phyloP scores from a whole-genome alignment of 768 basidiomycete species.

The Collybia sp. region DNA sequence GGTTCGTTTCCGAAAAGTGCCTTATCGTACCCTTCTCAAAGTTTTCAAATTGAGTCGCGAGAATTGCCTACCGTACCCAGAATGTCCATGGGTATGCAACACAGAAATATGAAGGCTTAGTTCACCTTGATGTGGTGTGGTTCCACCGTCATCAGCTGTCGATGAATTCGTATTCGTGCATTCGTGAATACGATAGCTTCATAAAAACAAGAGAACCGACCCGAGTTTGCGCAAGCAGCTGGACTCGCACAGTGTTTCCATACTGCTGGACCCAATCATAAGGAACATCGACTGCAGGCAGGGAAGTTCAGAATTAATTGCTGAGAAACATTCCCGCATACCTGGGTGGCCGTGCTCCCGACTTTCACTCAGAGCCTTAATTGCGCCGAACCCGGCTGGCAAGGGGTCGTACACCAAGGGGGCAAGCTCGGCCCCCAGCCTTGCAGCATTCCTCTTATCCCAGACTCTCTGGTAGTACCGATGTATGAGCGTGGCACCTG shows the following conservation, averaged over 20 bases:
- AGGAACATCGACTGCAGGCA: constrained; percentile 23
- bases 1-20: constrained; percentile 3
- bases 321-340: not conserved
- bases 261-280: constrained; percentile 14
- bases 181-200: not conserved
- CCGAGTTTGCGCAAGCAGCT: constrained; percentile 31
- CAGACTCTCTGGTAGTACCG: not conserved
- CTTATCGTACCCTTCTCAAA: constrained; percentile 24
- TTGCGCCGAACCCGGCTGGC: not conserved
- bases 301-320: not conserved
- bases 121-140: constrained; percentile 32
- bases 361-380: not conserved
- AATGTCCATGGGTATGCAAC: not conserved
- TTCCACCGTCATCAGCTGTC: constrained; percentile 40
- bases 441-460: not conserved
- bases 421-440: not conserved
- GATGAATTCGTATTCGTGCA: not conserved
- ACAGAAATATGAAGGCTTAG: not conserved
- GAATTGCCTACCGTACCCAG: constrained; percentile 17
- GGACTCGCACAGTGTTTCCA: constrained; percentile 26
- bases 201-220: constrained; percentile 15
- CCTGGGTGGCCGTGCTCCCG: not conserved
- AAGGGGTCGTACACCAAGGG: not conserved
- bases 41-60: constrained; percentile 33
- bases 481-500: not conserved